phyloP scores from a whole-genome alignment of 75 land plant species.

The Pinus albicaulis region DNA sequence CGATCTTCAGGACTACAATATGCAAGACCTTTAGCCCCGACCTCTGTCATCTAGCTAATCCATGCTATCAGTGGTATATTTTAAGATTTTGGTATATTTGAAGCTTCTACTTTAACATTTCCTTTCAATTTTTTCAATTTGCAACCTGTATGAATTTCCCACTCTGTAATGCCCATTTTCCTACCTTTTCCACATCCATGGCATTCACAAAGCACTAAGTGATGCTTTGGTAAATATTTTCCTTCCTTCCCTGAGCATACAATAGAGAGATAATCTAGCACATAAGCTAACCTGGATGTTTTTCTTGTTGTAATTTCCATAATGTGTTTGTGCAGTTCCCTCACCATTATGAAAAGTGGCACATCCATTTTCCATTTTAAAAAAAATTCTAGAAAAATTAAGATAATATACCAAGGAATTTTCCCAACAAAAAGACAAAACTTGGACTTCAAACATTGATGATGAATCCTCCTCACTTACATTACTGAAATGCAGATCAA shows the following conservation, averaged over 20 bases:
- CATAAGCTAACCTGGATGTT: too few relatives aligned
- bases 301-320: too few relatives aligned
- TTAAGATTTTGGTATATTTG: slow-evolving; percentile 27
- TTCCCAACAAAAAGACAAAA: too few relatives aligned
- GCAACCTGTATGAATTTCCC: slow-evolving; percentile 91
- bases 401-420: too few relatives aligned
- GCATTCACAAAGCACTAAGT: slow-evolving; percentile 68
- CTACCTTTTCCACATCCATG: slow-evolving; percentile 56
- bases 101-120: slow-evolving; percentile 63
- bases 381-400: too few relatives aligned
- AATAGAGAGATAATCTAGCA: too few relatives aligned
- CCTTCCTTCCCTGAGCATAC: too few relatives aligned
- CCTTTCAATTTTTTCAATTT: slow-evolving; percentile 85
- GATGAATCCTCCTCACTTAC: slow-evolving; percentile 23
- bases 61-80: slow-evolving; percentile 46
- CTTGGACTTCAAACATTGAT: slow-evolving; percentile 63
- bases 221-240: too few relatives aligned
- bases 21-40: slow-evolving; percentile 36
- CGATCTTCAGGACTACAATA: slow-evolving; percentile 29
- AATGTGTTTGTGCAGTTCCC: too few relatives aligned
- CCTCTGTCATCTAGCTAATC: slow-evolving; percentile 41
- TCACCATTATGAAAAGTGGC: too few relatives aligned
- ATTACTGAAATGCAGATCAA: too few relatives aligned
- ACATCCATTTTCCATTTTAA: too few relatives aligned
- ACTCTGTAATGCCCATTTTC: slow-evolving; percentile 53